phyloP scores from a whole-genome alignment of 768 basidiomycete genomes.

The Suillus weaverae region DNA sequence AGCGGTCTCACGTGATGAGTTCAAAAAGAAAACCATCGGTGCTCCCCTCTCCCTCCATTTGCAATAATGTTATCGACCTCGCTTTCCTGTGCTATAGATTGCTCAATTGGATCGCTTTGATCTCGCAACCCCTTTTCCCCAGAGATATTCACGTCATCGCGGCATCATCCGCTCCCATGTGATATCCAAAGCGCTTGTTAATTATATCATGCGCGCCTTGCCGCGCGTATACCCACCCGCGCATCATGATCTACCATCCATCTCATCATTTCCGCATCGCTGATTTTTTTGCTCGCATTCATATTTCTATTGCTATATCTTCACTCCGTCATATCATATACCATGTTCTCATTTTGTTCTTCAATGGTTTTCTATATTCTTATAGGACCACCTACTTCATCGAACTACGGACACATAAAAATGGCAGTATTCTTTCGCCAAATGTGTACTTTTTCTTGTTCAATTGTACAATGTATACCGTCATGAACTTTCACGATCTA shows the following conservation, averaged over 20 bases:
- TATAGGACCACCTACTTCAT: neutral
- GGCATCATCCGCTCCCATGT: neutral
- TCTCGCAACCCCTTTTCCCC: neutral
- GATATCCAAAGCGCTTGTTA: constrained; percentile 1
- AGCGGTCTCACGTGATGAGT: neutral
- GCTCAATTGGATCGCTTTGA: constrained; percentile 7
- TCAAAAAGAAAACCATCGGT: constrained; percentile 11
- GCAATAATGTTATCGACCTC: constrained; percentile 9
- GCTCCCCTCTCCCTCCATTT: constrained; percentile 1
- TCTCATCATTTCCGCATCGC: neutral
- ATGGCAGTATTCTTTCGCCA: constrained; percentile 1
- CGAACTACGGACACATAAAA: neutral
- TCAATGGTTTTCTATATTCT: neutral
- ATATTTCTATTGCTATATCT: neutral
- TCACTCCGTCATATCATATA: constrained; percentile 6
- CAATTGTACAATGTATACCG: neutral
- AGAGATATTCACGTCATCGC: neutral
- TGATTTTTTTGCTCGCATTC: neutral
- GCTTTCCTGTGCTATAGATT: constrained; percentile 2
- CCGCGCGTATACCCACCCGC: neutral
- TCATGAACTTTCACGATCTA: neutral
- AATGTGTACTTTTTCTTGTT: neutral
- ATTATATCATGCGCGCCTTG: neutral
- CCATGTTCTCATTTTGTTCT: neutral
- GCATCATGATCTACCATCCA: constrained; percentile 1